Conservation (phyloP, 1,284 basidiomycete species). For the Coniophora puteana region DNA sequence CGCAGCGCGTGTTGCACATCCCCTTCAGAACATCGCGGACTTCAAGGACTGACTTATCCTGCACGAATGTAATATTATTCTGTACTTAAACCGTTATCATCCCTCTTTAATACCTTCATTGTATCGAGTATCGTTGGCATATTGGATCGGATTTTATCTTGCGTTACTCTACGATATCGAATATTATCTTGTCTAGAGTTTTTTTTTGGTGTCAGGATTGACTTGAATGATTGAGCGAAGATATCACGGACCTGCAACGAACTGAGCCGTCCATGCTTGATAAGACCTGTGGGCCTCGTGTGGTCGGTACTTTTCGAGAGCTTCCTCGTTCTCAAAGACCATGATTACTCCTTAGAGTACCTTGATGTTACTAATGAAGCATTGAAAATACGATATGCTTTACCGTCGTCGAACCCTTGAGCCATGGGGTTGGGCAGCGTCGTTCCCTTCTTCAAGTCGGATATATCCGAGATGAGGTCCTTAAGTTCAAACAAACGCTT, state of each 20-base stretch:
- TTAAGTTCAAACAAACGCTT: conserved; percentile 7
- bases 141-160: conserved; percentile 7
- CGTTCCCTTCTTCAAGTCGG: conserved; percentile 10
- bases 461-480: conserved; percentile 16
- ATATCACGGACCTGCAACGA: conserved; percentile 16
- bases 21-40: neutral
- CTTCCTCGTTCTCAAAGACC: conserved; percentile 16
- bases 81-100: conserved; percentile 5
- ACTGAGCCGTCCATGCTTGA: conserved; percentile 8
- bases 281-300: conserved; percentile 17
- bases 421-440: conserved; percentile 17
- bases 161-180: conserved; percentile 18
- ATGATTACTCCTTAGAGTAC: conserved; percentile 16
- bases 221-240: neutral
- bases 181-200: conserved; percentile 20
- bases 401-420: conserved; percentile 23
- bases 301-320: conserved; percentile 12
- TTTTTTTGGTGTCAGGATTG: conserved; percentile 1
- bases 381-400: neutral
- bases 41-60: conserved; percentile 4
- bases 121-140: neutral
- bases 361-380: neutral
- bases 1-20: neutral
- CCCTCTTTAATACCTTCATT: neutral
- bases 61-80: conserved; percentile 7